Base-by-base conservation (phyloP, 2,329 filamentous ascomycete species). In the Huntiella abstrusa region DNA sequence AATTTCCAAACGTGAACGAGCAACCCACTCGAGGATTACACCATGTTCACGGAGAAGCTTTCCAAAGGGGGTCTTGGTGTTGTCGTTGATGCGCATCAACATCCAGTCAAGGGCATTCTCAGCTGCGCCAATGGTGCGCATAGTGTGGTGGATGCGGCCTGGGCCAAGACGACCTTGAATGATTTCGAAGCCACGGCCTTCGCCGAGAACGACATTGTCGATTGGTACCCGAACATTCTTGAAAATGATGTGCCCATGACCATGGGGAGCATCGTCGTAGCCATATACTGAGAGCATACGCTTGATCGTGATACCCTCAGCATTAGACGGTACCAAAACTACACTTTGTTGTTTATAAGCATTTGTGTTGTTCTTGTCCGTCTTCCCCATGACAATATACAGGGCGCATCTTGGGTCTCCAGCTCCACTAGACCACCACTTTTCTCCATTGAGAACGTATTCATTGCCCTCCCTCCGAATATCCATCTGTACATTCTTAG, bases 401-500 rank as follows among this genome's bases (percentile, higher is more conserved):
- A 98, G 69, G 62, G 82, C 73, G 70, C 91, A 98, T 55, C 88
- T 75, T 49, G 81, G 82, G 64, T 98, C 91, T 49, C 91, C 91
- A 13, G 87, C 86, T 53, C 91, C 91, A 52, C 84, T 93, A 22
- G 85, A 93, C 91, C 91, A 98, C 91, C 91, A 98, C 84, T 98
- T 98, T 55, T 77, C 73, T 48, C 91, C 91, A 58, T 96, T 95
- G 46, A 98, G 71, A 13, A 96, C 77, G 59, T 91, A 95, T 55
- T 91, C 76, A 57, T 91, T 76, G 8, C 87, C 88, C 53, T 95
- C 85, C 49, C 74, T 76, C 53, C 67, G 72, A 59, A 98, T 95
- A 49, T 70, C 73, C 59, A 98, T 68, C 64, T 86, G 71, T 53
- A 94, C 94, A 60, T 98, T 96, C 48, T 78, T 92, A 4, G 91